phyloP scores from a whole-genome alignment of 2,329 filamentous ascomycete species.

The Colletotrichum sidae region DNA sequence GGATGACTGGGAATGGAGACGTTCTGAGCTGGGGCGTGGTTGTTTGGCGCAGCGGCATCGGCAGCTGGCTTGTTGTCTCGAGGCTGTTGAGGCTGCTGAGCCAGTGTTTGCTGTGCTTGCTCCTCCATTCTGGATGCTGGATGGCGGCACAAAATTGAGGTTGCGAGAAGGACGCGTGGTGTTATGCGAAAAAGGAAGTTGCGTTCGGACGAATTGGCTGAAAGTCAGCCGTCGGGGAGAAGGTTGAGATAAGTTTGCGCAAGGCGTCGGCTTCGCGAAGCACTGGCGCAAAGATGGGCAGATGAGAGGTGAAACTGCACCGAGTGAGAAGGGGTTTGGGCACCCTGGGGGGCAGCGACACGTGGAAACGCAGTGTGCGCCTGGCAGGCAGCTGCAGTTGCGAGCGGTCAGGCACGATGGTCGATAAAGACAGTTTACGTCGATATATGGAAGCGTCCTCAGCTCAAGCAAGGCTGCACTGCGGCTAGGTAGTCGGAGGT shows the following conservation, averaged over 20 bases:
- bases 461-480: conserved; percentile 29
- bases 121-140: conserved; percentile 22
- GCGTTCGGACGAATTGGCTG: conserved; percentile 4
- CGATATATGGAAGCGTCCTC: conserved; percentile 13
- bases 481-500: not conserved
- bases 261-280: conserved; percentile 3
- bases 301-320: conserved; percentile 21
- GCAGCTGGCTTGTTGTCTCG: conserved; percentile 19
- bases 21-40: conserved; percentile 11
- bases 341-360: not conserved
- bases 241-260: conserved; percentile 18
- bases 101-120: conserved; percentile 11
- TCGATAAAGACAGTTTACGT: conserved; percentile 7
- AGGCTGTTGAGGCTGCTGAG: not conserved
- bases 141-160: not conserved
- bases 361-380: conserved; percentile 5
- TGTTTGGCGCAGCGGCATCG: conserved; percentile 15
- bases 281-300: conserved; percentile 13
- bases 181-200: not conserved
- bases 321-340: conserved; percentile 3
- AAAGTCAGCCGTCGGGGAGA: conserved; percentile 1
- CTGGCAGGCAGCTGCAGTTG: not conserved
- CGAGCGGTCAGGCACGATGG: not conserved
- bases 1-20: conserved; percentile 27
- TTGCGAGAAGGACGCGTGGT: not conserved